These are phyloP conservation scores for Aurantiochytrium sp. DNA, from an alignment of 108 stramenopile genomes.

Conservation along the genomic window DNA sequence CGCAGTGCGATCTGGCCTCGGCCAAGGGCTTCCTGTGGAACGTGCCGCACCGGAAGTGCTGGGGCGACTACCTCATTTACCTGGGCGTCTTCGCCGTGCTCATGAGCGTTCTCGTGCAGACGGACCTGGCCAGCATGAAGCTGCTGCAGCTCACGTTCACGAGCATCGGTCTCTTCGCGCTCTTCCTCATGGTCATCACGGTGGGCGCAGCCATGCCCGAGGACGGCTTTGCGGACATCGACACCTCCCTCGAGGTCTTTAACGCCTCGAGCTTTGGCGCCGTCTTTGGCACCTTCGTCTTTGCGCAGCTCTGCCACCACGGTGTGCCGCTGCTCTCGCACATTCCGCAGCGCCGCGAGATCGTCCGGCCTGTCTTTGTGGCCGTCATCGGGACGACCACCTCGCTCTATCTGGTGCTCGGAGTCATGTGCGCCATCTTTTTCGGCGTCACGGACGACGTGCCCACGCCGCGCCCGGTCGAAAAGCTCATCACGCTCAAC, in stretches of 20 bases:
- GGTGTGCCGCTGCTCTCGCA: neutral
- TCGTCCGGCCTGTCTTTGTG: neutral
- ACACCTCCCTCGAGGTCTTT: neutral
- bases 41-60: neutral
- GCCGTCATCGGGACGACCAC: neutral
- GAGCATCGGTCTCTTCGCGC: conserved; percentile 5
- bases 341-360: neutral
- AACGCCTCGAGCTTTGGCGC: conserved; percentile 23
- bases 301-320: conserved; percentile 17
- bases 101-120: neutral
- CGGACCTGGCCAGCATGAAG: neutral
- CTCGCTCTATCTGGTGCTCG: neutral
- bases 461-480: neutral
- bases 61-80: neutral
- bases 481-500: conserved; percentile 29
- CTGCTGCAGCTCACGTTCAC: neutral
- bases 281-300: conserved; percentile 24
- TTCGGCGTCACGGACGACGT: neutral
- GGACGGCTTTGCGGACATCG: neutral
- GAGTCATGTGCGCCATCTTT: conserved; percentile 12
- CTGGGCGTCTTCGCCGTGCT: neutral
- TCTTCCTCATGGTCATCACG: neutral
- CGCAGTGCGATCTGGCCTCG: neutral
- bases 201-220: neutral
- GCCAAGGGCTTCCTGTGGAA: conserved; percentile 21